Base-by-base conservation (phyloP, 495 filamentous ascomycete species). In the Elasticomyces elasticus region DNA sequence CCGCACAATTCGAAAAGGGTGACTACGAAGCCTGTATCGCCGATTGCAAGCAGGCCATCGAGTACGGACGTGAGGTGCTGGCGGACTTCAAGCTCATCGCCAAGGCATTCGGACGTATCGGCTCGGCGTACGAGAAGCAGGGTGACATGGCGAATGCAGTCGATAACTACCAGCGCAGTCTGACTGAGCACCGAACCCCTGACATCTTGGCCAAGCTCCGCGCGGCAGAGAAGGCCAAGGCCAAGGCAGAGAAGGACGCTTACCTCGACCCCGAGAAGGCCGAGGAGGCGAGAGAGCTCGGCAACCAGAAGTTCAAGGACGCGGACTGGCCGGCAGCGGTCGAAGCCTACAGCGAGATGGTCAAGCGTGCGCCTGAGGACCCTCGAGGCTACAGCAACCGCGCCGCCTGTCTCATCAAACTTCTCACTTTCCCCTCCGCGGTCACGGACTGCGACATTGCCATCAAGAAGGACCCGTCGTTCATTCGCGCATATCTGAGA, bases 71-170 rank as follows among this genome's bases (percentile, higher is more conserved):
- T 42, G 77, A 85, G 49, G 76, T 88, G 47, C 82, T 88, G 30
- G 87, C 91, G 51, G 94, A 97, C 71, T 99, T 97, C 74, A 97
- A 97, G 78, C 75, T 86, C 57, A 87, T 97, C 63, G 92, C 92
- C 64, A 98, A 97, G 69, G 79, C 92, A 13, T 96, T 89, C 61
- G 87, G 87, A 9, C 85, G 92, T 49, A 91, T 97, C 62, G 92
- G 92, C 51, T 77, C 83, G 15, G 79, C 91, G 0, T 88, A 95
- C 66, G 91, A 97, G 75, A 96, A 92, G 74, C 64, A 81, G 56
- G 85, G 82, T 54, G 84, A 99, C 62, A 77, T 92, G 37, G 64
- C 74, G 37, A 80, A 84, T 56, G 91, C 94, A 27, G 87, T 99
- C 57, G 81, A 89, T 55, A 87, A 83, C 71, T 97, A 94, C 74